A percentile compares a stretch with the other conserved stretches of the same genome.
phyloP scores from a whole-genome alignment of 139 green algal species.

The Spirogloea muscicola region DNA sequence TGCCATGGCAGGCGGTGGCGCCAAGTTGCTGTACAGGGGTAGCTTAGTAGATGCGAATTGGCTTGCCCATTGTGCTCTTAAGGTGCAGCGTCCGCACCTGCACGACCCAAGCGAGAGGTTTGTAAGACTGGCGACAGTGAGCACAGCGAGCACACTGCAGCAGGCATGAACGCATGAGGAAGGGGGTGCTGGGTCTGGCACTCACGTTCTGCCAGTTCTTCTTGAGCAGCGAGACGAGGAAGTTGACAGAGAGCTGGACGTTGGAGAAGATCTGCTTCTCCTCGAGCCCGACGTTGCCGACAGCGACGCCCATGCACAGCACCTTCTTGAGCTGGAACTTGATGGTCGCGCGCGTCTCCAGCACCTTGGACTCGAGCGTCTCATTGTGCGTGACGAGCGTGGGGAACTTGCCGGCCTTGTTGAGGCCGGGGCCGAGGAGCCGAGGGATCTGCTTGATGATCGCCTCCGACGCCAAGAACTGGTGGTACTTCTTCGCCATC shows the following conservation, averaged over 20 bases:
- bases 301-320: slow-evolving; percentile 95
- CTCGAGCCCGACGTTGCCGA: slow-evolving; percentile 87
- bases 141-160: too few species aligned
- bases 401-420: slow-evolving; percentile 99
- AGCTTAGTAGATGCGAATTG: slow-evolving; percentile 90
- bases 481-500: slow-evolving; percentile 96
- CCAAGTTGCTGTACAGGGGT: too few species aligned
- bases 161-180: too few species aligned
- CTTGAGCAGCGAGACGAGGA: slow-evolving; percentile 98
- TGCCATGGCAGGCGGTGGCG: too few species aligned
- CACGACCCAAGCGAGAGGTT: neutral
- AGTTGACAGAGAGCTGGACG: slow-evolving; percentile 91
- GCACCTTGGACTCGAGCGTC: slow-evolving; percentile 79
- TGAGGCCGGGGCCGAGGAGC: slow-evolving; percentile 93
- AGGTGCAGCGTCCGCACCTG: slow-evolving; percentile 82
- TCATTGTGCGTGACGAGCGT: slow-evolving; percentile 74
- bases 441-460: slow-evolving; percentile 99
- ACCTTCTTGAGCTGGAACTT: slow-evolving; percentile 99
- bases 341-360: slow-evolving; percentile 85
- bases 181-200: too few species aligned
- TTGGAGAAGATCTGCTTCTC: slow-evolving; percentile 82
- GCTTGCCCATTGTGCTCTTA: slow-evolving; percentile 96
- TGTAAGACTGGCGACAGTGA: too few species aligned
- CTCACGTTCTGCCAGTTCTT: slow-evolving; percentile 99
- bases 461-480: slow-evolving; percentile 94